Conservation (phyloP, 306 rosid species). For the Castanea mollissima region DNA sequence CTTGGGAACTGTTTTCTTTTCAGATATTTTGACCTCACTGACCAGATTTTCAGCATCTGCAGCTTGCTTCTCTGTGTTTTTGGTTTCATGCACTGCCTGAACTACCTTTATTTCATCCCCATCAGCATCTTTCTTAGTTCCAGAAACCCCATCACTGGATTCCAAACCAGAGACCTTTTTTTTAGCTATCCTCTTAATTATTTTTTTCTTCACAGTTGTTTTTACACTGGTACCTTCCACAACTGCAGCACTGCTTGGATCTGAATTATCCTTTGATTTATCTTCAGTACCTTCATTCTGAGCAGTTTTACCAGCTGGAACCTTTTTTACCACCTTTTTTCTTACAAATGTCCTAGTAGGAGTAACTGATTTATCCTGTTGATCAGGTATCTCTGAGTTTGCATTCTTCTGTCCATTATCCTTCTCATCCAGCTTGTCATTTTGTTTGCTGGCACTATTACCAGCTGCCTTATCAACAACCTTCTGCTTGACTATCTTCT, state of each 20-base stretch:
- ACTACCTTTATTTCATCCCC: constrained; percentile 29
- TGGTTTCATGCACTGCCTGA: constrained; percentile 32
- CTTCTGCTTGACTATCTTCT: constrained; percentile 80
- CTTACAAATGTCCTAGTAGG: constrained; percentile 39
- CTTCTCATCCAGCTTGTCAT: constrained; percentile 43
- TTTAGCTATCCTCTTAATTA: constrained; percentile 82
- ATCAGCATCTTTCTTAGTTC: constrained; percentile 35
- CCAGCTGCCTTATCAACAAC: constrained; percentile 46
- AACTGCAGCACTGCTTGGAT: constrained; percentile 36
- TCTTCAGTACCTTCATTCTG: constrained; percentile 37
- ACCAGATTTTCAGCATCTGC: constrained; percentile 36
- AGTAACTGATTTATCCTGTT: constrained; percentile 41
- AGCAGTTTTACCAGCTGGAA: constrained; percentile 39
- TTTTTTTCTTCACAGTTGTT: constrained; percentile 68
- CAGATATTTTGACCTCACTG: constrained; percentile 35
- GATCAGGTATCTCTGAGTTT: constrained; percentile 36
- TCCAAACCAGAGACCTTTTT: constrained; percentile 55
- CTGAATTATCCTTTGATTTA: constrained; percentile 51
- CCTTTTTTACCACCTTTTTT: constrained; percentile 34
- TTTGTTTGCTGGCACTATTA: constrained; percentile 44
- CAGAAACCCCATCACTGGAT: constrained; percentile 39
- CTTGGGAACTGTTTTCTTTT: constrained; percentile 37
- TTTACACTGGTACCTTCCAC: constrained; percentile 43
- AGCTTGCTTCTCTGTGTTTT: constrained; percentile 37
- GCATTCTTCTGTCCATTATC: constrained; percentile 38